A percentile compares a stretch with the other conserved stretches of the same genome.
Evolutionary conservation across 2,329 filamentous ascomycete genomes (phyloP).

Genomic region (Talaromyces sp.): DNA sequence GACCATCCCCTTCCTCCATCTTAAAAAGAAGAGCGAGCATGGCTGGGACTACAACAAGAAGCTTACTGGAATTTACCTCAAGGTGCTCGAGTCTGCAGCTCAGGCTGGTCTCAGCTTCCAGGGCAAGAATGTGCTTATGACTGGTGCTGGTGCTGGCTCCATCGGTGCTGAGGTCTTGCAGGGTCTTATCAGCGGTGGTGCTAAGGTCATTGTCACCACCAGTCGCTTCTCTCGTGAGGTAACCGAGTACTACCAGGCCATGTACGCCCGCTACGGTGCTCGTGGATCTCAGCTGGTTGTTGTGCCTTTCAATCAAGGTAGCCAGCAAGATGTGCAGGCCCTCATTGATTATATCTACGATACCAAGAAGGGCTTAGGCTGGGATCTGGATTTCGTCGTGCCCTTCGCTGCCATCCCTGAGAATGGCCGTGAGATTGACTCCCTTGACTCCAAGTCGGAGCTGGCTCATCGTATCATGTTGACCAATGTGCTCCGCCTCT

Average conservation of each 20-base stretch:
- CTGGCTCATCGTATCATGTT: constrained; percentile 98
- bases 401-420: constrained; percentile 98
- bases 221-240: constrained; percentile 96
- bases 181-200: constrained; percentile 92
- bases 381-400: constrained; percentile 95
- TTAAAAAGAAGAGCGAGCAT: constrained; percentile 95
- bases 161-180: constrained; percentile 97
- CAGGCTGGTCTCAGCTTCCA: constrained; percentile 86
- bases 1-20: constrained; percentile 94
- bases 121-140: constrained; percentile 97
- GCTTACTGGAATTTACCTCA: constrained; percentile 88
- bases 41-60: constrained; percentile 99
- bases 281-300: constrained; percentile 96
- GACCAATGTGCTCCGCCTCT: constrained; percentile 89
- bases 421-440: constrained; percentile 95
- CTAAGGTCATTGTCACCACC: constrained; percentile 94
- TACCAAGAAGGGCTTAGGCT: constrained; percentile 91
- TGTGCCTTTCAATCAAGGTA: constrained; percentile 98
- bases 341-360: constrained; percentile 97
- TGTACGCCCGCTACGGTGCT: constrained; percentile 93
- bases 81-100: constrained; percentile 87
- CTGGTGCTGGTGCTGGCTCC: constrained; percentile 93
- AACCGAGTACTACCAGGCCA: constrained; percentile 98
- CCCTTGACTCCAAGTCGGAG: constrained; percentile 95
- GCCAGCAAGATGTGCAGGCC: constrained; percentile 95